Conservation (phyloP, 495 filamentous ascomycete genomes). For the Annulohypoxylon moriforme region DNA sequence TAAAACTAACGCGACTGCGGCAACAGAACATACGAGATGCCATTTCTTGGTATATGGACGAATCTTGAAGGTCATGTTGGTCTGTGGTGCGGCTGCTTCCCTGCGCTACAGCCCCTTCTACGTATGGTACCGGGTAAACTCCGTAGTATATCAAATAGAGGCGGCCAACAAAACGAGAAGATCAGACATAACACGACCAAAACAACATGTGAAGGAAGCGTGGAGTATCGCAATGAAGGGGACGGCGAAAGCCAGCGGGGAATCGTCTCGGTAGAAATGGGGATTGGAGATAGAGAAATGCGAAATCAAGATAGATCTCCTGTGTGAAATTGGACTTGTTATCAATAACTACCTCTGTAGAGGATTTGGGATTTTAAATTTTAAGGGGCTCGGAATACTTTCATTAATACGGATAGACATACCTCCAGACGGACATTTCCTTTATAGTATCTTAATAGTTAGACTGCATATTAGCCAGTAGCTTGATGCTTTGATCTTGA, state of each 20-base stretch:
- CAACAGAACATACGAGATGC: slow-evolving; percentile 42
- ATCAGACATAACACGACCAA: background rate
- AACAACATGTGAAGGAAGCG: slow-evolving; percentile 6
- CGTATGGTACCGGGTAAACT: slow-evolving; percentile 41
- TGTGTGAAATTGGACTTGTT: background rate
- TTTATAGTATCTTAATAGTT: slow-evolving; percentile 13
- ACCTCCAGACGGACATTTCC: slow-evolving; percentile 8
- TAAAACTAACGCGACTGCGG: background rate
- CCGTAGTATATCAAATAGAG: slow-evolving; percentile 13
- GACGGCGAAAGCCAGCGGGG: slow-evolving; percentile 38
- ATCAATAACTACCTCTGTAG: background rate
- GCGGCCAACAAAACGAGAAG: background rate
- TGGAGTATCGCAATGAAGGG: background rate
- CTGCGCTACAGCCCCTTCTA: slow-evolving; percentile 47
- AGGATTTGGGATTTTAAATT: background rate
- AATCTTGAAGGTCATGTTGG: slow-evolving; percentile 51
- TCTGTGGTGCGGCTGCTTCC: slow-evolving; percentile 51
- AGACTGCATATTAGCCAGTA: background rate
- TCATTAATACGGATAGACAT: slow-evolving; percentile 4
- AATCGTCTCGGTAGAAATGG: slow-evolving; percentile 29
- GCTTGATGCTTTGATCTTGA: background rate
- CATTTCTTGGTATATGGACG: slow-evolving; percentile 47
- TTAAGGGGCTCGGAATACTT: background rate
- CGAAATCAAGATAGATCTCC: slow-evolving; percentile 11
- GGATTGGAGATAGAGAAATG: background rate